Evolutionary conservation across 2,329 filamentous ascomycete species (phyloP).

Genomic region (Grosmannia serpens): DNA sequence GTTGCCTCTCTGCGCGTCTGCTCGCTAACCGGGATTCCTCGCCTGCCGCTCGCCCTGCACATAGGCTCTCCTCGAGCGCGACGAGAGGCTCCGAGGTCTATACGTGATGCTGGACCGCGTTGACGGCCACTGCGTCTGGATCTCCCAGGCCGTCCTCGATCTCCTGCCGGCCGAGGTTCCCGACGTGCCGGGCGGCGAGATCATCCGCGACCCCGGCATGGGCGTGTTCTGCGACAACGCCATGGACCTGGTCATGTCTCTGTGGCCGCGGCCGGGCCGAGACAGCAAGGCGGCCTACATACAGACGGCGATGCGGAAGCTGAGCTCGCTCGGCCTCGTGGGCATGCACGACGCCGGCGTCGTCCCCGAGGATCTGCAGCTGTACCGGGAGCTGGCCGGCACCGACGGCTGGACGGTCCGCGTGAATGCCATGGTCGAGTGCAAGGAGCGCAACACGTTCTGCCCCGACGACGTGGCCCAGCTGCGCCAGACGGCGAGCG

Average conservation of each 20-base stretch:
- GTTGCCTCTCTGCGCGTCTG: neutral
- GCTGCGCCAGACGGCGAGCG: constrained; percentile 24
- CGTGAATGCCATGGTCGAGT: constrained; percentile 60
- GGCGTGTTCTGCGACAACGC: constrained; percentile 67
- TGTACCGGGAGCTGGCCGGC: constrained; percentile 40
- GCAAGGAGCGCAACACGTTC: constrained; percentile 50
- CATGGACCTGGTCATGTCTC: constrained; percentile 46
- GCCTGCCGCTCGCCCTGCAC: no score
- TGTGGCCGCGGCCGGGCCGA: constrained; percentile 44
- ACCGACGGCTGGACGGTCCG: constrained; percentile 45
- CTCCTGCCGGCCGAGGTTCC: constrained; percentile 42
- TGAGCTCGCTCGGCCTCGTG: constrained; percentile 55
- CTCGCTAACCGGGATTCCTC: neutral
- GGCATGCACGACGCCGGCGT: constrained; percentile 61
- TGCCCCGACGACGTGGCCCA: constrained; percentile 40
- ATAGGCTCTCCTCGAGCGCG: constrained; percentile 43
- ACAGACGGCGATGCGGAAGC: constrained; percentile 45
- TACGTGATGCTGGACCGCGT: constrained; percentile 61
- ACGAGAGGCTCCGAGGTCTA: constrained; percentile 37
- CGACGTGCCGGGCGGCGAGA: constrained; percentile 51
- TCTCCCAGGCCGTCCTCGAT: constrained; percentile 50
- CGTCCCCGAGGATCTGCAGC: constrained; percentile 37
- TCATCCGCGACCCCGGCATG: constrained; percentile 46
- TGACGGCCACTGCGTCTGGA: constrained; percentile 60
- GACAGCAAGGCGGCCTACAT: constrained; percentile 44